These are phyloP conservation scores for Persicaria tinctoria DNA, from an alignment of 148 eudicot species.

Conservation along the genomic window DNA sequence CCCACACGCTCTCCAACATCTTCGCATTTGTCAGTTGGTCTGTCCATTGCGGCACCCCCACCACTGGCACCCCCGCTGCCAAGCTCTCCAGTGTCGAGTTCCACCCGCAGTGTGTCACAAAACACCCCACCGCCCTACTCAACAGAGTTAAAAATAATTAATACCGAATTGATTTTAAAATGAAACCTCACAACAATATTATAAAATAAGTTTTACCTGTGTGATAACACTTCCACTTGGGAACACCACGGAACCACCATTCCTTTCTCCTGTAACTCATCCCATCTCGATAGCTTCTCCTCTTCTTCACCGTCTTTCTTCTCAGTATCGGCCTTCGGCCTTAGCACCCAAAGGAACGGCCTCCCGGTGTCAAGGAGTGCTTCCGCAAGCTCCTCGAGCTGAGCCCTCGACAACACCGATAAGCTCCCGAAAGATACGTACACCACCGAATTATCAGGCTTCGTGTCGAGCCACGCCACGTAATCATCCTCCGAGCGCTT, in stretches of 20 bases:
- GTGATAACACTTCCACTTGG: slow-evolving; percentile 47
- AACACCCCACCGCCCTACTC: slow-evolving; percentile 35
- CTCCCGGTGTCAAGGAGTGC: slow-evolving; percentile 24
- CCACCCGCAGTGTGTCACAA: slow-evolving; percentile 69
- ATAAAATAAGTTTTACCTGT: not conserved
- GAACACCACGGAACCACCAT: slow-evolving; percentile 58
- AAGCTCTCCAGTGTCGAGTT: slow-evolving; percentile 62
- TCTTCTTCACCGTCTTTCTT: slow-evolving; percentile 21
- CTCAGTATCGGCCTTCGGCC: slow-evolving; percentile 22
- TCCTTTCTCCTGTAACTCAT: slow-evolving; percentile 20
- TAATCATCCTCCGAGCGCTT: slow-evolving; percentile 17
- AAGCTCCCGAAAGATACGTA: slow-evolving; percentile 63
- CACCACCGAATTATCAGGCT: slow-evolving; percentile 34
- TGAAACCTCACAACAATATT: too few relatives aligned
- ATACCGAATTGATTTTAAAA: too few relatives aligned
- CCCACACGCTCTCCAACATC: slow-evolving; percentile 54
- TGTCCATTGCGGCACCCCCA: slow-evolving; percentile 53
- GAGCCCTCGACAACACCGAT: slow-evolving; percentile 36
- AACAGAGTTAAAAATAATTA: too few relatives aligned
- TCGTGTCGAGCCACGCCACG: slow-evolving; percentile 34
- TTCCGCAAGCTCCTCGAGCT: slow-evolving; percentile 39
- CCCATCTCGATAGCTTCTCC: not conserved
- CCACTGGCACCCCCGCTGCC: slow-evolving; percentile 46
- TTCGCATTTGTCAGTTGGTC: slow-evolving; percentile 51
- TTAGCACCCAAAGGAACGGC: slow-evolving; percentile 52